Base-by-base conservation (phyloP, 2,329 filamentous ascomycete genomes). In the Exophiala sp. region DNA sequence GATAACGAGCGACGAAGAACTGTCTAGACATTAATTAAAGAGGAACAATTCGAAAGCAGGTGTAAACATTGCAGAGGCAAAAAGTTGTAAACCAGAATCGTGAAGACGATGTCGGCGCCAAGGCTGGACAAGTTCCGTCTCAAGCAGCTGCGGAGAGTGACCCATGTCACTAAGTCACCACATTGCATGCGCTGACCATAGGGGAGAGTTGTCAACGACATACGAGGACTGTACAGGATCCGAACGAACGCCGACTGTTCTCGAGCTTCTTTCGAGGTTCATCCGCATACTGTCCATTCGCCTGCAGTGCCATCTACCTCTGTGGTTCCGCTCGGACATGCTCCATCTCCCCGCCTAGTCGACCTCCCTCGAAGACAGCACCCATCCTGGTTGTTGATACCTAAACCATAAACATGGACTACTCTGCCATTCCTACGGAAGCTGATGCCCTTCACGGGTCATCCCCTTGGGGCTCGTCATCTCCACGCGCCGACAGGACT, bases 401-500 rank as follows among this genome's bases (percentile, higher is more conserved):
- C 29, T 24, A 21, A n/a, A 8, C 4, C 35, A 18, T 33, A 63
- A 57, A 40, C 46, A 88, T 88, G 85, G 85, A 88, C 68, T 88
- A 88, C 69, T 84, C 83, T 52, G 68, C 75, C 33, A 72, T 82
- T 47, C 73, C 77, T 50, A 72, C 79, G 61, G 82, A 85, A 63
- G 75, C 79, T 32, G 81, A 84, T 50, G 76, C 82, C 65, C 78
- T 80, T 41, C 74, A 75, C 34, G 84, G 78, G 49, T 63, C 75
- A 52, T 86, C 83, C 34, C 85, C 85, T 50, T 88, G 85, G 85
- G 78, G 72, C 18, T 84, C 78, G 9, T 77, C 76, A 11, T 80
- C 82, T 48, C 82, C 81, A 53, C 76, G 68, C 75, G 62, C 78
- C 69, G 68, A 79, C 69, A 68, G 75, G 73, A 66, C 65, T 63